These are phyloP conservation scores for Vickermania ingenoplastis DNA, from an alignment of 208 protist genomes.

Conservation along the genomic window DNA sequence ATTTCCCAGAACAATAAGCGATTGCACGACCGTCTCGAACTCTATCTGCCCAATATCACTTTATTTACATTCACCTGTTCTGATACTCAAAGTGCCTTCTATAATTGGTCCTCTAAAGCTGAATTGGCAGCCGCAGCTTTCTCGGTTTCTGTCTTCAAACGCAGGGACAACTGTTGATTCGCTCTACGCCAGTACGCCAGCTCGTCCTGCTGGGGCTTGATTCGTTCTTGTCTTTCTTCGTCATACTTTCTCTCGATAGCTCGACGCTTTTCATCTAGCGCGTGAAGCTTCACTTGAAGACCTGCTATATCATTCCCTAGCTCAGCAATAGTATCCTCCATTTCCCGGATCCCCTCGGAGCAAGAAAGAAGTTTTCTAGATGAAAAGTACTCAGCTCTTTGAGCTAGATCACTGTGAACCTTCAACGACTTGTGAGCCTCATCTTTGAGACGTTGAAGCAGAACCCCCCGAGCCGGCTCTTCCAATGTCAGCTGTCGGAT, in stretches of 20 bases:
- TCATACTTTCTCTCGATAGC: slow-evolving; percentile 20
- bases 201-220: slow-evolving; percentile 92
- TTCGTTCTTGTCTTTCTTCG: slow-evolving; percentile 24
- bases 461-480: slow-evolving; percentile 94
- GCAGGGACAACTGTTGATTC: slow-evolving; percentile 91
- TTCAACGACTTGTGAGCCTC: slow-evolving; percentile 72
- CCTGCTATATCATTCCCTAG: not conserved
- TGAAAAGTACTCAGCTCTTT: slow-evolving; percentile 76
- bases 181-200: slow-evolving; percentile 90
- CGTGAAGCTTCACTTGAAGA: not conserved
- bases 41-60: too few species aligned
- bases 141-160: slow-evolving; percentile 81
- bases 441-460: slow-evolving; percentile 95
- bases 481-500: slow-evolving; percentile 98
- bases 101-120: not conserved
- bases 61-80: not conserved
- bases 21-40: too few species aligned
- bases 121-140: slow-evolving; percentile 9
- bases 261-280: slow-evolving; percentile 23
- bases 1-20: too few species aligned
- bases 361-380: slow-evolving; percentile 34
- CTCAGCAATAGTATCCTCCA: not conserved
- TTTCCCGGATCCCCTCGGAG: not conserved
- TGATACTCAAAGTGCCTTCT: not conserved
- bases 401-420: slow-evolving; percentile 45